Base-by-base conservation (phyloP, 2,329 filamentous ascomycete genomes). In the Colletotrichum orbiculare region DNA sequence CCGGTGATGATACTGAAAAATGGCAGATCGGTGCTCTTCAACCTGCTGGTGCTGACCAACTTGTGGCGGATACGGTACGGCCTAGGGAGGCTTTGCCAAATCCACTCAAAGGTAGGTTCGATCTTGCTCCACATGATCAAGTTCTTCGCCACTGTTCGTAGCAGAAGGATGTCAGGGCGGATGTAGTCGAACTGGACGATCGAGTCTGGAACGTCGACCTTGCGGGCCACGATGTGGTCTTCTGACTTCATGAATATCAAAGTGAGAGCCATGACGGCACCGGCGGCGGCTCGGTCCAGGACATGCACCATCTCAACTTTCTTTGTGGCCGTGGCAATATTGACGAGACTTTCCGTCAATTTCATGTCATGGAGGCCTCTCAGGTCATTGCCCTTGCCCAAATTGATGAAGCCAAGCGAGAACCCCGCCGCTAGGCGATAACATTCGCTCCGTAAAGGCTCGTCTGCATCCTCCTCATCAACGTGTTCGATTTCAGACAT, bases 211-310 rank as follows among this genome's bases (percentile, higher is more conserved):
- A 98, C 89, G 74, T 98, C 93, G 56, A 99, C 90, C 80, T 97
- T 98, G 60, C 90, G 88, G 4, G 96, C 96, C 17, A 99, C 87
- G 13, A 92, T 89, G 64, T 88, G 85, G 73, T 99, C 93, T 68
- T 96, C 93, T 0, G 95, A 96, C 78, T 98, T 98, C 93, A 99
- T 96, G 76, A 95, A 99, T 38, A 99, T 95, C 58, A 99, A 85
- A 2, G 94, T 88, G 64, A 97, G 85, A 1, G 96, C 95, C 71
- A 98, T 87, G 8, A 96, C 93, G 2, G 96, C 95, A n/a, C 92
- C 96, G 2, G 96, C 92, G 9, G 93, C 96, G 6, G 95, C 94
- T 71, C 95, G 91, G 74, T 99, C 96, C 3, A 98, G 85, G 9
- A 98, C 89, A 72, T 99, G 95, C 33, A 97, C 94, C 42, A 97